Percentiles rank a stretch among this genome's conserved stretches.
Evolutionary conservation across 1,284 basidiomycete genomes (phyloP).

Genomic region (Phenoliferia sp.): DNA sequence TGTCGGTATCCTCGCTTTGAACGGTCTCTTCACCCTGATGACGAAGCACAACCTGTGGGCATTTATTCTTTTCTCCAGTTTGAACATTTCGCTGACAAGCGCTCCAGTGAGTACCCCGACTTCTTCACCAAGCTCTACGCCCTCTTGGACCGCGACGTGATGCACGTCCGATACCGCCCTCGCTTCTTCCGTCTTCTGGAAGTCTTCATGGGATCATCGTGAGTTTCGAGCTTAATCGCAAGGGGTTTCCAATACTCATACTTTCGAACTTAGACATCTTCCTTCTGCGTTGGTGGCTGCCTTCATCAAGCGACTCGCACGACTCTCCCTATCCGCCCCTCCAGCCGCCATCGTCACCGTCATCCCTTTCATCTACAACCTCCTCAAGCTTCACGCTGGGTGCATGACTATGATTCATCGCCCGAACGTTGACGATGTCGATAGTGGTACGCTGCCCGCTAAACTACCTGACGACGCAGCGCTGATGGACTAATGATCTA

Average conservation of each 20-base stretch:
- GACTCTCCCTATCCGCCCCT: constrained; percentile 75
- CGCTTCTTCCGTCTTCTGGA: constrained; percentile 92
- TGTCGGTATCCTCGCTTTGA: constrained; percentile 84
- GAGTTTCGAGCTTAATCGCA: constrained; percentile 37
- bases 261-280: constrained; percentile 59
- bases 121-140: constrained; percentile 93
- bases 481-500: neutral
- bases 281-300: constrained; percentile 84
- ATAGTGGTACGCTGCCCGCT: constrained; percentile 8
- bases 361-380: constrained; percentile 91
- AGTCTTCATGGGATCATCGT: constrained; percentile 85
- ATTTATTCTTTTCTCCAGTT: constrained; percentile 38
- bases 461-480: neutral
- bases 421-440: constrained; percentile 41
- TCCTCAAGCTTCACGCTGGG: constrained; percentile 84
- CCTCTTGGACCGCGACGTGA: constrained; percentile 76
- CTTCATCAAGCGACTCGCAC: constrained; percentile 85
- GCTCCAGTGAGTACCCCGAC: constrained; percentile 77
- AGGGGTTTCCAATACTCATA: constrained; percentile 3
- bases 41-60: constrained; percentile 81
- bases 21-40: constrained; percentile 86
- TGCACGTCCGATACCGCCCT: constrained; percentile 88
- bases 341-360: constrained; percentile 86
- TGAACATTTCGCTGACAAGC: neutral
- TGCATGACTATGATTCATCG: constrained; percentile 89